These are phyloP conservation scores for Calonectria naviculata DNA, from an alignment of 2,329 filamentous ascomycete species.

Conservation along the genomic window DNA sequence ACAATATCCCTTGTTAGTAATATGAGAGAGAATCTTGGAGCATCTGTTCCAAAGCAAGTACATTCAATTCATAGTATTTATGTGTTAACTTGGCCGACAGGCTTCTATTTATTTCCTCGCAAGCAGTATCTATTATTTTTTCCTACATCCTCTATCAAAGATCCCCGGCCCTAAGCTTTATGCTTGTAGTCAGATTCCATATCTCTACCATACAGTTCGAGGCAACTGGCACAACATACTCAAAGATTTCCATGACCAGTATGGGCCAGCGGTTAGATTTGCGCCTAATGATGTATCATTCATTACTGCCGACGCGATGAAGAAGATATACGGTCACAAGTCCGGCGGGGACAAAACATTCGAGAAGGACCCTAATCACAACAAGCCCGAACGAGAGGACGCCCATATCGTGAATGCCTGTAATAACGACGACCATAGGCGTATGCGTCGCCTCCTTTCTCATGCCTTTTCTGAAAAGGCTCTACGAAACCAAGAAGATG, in stretches of 20 bases:
- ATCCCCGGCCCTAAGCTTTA: neutral
- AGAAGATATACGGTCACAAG: neutral
- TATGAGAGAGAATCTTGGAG: too few relatives aligned
- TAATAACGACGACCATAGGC: neutral
- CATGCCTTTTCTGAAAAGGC: neutral
- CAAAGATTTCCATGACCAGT: neutral
- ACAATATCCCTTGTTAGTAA: neutral
- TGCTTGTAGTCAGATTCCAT: neutral
- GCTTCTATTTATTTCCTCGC: neutral
- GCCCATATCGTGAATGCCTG: neutral
- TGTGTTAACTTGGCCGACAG: neutral
- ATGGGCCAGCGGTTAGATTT: neutral
- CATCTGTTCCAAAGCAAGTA: neutral
- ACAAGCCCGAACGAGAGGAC: neutral
- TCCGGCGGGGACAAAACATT: neutral
- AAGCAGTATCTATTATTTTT: neutral
- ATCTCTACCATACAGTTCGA: neutral
- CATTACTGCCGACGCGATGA: neutral
- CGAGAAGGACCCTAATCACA: neutral
- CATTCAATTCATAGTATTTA: accelerated
- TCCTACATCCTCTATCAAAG: neutral
- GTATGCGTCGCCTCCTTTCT: neutral
- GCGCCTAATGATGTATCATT: neutral
- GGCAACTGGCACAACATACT: neutral
- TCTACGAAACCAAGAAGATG: neutral